A percentile compares a stretch with the other conserved stretches of the same genome.
Conservation (phyloP, 208 protist species). For the Crithidia mellificae region DNA sequence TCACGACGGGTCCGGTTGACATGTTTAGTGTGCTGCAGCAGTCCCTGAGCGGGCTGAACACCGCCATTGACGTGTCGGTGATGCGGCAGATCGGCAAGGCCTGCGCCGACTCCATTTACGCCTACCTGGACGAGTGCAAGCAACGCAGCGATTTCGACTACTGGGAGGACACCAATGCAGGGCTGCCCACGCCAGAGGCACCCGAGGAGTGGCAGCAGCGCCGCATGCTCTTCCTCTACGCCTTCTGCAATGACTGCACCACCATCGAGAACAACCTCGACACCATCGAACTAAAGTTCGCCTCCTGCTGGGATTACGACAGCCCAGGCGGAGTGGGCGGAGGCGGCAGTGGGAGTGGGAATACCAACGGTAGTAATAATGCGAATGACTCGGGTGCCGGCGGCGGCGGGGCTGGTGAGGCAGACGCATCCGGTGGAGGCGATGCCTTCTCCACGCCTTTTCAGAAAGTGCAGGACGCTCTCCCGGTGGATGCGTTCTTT, state of each 20-base stretch:
- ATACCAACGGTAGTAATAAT: neutral
- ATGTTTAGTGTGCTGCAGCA: constrained; percentile 89
- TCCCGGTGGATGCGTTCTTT: constrained; percentile 67
- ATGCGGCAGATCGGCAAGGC: constrained; percentile 79
- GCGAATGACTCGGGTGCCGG: neutral
- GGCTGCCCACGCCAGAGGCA: constrained; percentile 25
- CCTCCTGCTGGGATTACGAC: constrained; percentile 68
- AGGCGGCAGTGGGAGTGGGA: constrained; percentile 6
- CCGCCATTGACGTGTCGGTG: constrained; percentile 67
- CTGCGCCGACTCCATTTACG: constrained; percentile 73
- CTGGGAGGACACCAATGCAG: constrained; percentile 75
- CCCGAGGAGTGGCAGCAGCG: constrained; percentile 71
- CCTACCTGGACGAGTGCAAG: constrained; percentile 79
- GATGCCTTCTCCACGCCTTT: constrained; percentile 53
- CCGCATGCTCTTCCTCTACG: constrained; percentile 81
- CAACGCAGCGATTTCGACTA: constrained; percentile 80
- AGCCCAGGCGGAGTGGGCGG: constrained; percentile 6
- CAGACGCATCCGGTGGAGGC: neutral
- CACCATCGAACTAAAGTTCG: constrained; percentile 85
- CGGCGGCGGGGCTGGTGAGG: neutral
- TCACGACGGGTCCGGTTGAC: constrained; percentile 83
- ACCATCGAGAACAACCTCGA: constrained; percentile 88
- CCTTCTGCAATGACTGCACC: constrained; percentile 86
- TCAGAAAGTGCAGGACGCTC: constrained; percentile 61
- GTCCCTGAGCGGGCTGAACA: constrained; percentile 69